Conservation (phyloP, 805 yeast species). For the Candida adriatica region DNA sequence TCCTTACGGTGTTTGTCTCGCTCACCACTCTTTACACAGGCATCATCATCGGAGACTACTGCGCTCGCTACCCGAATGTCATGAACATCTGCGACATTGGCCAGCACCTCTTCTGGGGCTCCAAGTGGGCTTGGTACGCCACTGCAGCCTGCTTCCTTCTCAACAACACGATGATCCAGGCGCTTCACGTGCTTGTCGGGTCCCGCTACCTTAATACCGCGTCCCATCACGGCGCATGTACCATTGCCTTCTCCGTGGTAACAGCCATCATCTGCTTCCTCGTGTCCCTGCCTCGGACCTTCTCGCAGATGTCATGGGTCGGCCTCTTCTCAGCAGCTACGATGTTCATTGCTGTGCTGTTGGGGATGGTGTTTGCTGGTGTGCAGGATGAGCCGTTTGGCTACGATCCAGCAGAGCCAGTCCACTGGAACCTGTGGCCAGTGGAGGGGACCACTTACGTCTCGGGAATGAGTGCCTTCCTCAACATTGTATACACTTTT, state of each 20-base stretch:
- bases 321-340: constrained; percentile 50
- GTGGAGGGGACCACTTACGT: constrained; percentile 46
- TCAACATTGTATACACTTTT: constrained; percentile 56
- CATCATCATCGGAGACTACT: constrained; percentile 45
- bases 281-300: constrained; percentile 50
- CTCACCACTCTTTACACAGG: constrained; percentile 49
- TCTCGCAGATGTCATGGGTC: constrained; percentile 42
- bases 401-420: constrained; percentile 32
- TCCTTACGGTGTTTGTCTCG: constrained; percentile 45
- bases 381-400: constrained; percentile 42
- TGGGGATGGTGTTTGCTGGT: constrained; percentile 48
- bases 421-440: constrained; percentile 43
- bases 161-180: constrained; percentile 52
- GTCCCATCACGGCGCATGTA: constrained; percentile 40
- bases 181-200: constrained; percentile 53
- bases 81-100: constrained; percentile 55
- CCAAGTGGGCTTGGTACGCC: constrained; percentile 46
- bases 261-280: constrained; percentile 42
- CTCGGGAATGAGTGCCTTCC: constrained; percentile 45
- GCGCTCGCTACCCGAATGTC: constrained; percentile 45
- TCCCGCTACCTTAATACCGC: constrained; percentile 54
- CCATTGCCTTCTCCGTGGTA: constrained; percentile 46
- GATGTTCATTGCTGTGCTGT: constrained; percentile 48
- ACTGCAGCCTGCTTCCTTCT: constrained; percentile 48
- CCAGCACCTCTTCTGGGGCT: constrained; percentile 45